Conservation (phyloP, 208 protist genomes). For the Trypanosoma conorhini region DNA sequence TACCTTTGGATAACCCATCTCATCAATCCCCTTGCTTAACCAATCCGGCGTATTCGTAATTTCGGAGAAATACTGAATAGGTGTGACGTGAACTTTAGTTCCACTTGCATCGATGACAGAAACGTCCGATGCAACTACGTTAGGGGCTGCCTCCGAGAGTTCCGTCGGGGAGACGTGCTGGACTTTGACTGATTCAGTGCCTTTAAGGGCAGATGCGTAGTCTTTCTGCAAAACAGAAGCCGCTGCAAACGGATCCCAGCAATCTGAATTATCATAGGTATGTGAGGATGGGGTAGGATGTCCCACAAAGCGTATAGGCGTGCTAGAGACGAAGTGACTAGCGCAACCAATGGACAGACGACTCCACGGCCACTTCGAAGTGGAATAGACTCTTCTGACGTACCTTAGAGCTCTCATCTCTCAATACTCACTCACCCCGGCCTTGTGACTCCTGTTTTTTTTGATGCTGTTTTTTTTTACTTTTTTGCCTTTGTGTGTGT, state of each 20-base stretch:
- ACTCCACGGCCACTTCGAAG: not conserved
- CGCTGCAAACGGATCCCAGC: constrained; percentile 11
- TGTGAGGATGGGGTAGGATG: not conserved
- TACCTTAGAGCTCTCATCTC: constrained; percentile 26
- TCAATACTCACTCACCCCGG: constrained; percentile 12
- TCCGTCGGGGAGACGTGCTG: not conserved
- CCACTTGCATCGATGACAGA: constrained; percentile 58
- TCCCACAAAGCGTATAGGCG: constrained; percentile 5
- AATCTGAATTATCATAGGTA: not conserved
- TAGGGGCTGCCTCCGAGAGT: not conserved
- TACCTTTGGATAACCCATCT: constrained; percentile 60
- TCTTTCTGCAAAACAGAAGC: constrained; percentile 2
- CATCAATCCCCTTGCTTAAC: constrained; percentile 58
- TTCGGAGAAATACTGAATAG: constrained; percentile 66
- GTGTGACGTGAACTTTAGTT: constrained; percentile 41
- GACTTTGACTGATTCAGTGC: not conserved
- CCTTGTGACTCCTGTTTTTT: constrained; percentile 26
- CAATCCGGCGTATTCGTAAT: constrained; percentile 53
- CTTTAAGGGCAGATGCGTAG: not conserved
- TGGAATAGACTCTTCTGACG: constrained; percentile 12
- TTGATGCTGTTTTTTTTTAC: too few species aligned
- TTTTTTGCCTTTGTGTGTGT: not conserved
- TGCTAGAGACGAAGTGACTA: constrained; percentile 12
- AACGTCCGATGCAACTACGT: constrained; percentile 31
- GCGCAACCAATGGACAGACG: not conserved